These are phyloP conservation scores for Zangia roseola DNA, from an alignment of 768 basidiomycete species.

Conservation along the genomic window DNA sequence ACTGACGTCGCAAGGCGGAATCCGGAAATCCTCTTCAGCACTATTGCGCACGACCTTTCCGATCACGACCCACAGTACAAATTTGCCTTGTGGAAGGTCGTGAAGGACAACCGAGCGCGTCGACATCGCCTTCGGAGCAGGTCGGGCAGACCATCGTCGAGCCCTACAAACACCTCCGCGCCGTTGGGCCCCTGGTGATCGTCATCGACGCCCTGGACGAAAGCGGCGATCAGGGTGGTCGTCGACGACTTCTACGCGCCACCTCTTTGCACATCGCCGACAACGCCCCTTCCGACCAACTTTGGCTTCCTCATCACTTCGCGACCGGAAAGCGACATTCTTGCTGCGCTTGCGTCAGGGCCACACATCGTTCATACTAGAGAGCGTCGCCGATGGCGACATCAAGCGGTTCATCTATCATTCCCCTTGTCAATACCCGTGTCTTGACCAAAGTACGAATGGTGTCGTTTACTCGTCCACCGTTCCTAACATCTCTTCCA, in stretches of 20 bases:
- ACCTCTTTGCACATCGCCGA: background rate
- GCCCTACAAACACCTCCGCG: conserved; percentile 12
- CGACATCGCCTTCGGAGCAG: conserved; percentile 8
- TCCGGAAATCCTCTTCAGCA: conserved; percentile 22
- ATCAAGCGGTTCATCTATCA: conserved; percentile 1
- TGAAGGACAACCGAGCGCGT: conserved; percentile 2
- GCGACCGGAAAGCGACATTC: conserved; percentile 16
- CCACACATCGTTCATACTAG: background rate
- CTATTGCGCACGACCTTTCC: conserved; percentile 26
- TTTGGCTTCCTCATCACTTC: conserved; percentile 20
- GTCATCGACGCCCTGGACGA: conserved; percentile 32
- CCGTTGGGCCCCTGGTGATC: conserved; percentile 25
- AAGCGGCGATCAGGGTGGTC: conserved; percentile 9
- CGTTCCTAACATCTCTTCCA: too few relatives aligned
- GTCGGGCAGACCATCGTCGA: conserved; percentile 19
- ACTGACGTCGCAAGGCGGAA: conserved; percentile 3
- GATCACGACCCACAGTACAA: conserved; percentile 20
- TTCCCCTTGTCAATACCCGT: too few relatives aligned
- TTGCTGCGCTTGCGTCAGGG: background rate
- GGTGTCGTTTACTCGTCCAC: too few relatives aligned
- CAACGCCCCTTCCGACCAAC: conserved; percentile 10
- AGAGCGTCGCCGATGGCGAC: background rate
- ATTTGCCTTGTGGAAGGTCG: conserved; percentile 1
- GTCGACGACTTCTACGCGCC: conserved; percentile 16
- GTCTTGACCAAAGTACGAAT: too few relatives aligned